These are phyloP conservation scores for Epichloe festucae DNA, from an alignment of 2,329 filamentous ascomycete species.

Conservation along the genomic window DNA sequence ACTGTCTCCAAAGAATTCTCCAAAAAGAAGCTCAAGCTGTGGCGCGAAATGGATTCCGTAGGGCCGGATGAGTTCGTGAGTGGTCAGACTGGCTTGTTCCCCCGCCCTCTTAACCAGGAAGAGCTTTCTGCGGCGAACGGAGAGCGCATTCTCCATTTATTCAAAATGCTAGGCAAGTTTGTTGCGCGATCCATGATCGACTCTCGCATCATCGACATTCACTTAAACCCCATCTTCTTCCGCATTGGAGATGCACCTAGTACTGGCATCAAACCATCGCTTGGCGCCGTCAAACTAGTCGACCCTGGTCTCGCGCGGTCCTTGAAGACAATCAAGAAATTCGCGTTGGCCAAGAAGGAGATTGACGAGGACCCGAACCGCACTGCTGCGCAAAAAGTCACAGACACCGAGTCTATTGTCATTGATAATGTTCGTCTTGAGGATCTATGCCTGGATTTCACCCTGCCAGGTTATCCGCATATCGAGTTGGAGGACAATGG, in stretches of 20 bases:
- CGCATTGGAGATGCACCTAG: constrained; percentile 63
- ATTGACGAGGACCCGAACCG: constrained; percentile 61
- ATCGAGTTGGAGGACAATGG: constrained; percentile 75
- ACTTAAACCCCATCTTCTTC: constrained; percentile 97
- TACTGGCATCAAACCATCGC: constrained; percentile 58
- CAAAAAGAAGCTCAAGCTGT: constrained; percentile 92
- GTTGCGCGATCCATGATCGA: constrained; percentile 97
- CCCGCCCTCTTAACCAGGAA: constrained; percentile 79
- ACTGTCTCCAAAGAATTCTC: constrained; percentile 95
- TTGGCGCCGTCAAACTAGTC: constrained; percentile 80
- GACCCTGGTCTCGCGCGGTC: constrained; percentile 79
- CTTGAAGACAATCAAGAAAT: constrained; percentile 75
- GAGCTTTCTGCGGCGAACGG: constrained; percentile 63
- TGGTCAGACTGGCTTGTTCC: constrained; percentile 75
- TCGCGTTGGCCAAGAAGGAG: constrained; percentile 67
- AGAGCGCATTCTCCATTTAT: constrained; percentile 77
- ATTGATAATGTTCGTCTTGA: constrained; percentile 71
- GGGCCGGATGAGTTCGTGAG: constrained; percentile 71
- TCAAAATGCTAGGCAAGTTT: constrained; percentile 91
- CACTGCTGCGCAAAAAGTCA: constrained; percentile 55
- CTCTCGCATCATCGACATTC: constrained; percentile 92
- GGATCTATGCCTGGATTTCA: constrained; percentile 87
- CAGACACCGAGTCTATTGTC: constrained; percentile 53
- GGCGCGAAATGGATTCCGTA: constrained; percentile 77
- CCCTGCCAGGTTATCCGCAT: constrained; percentile 75